A percentile compares a stretch with the other conserved stretches of the same genome.
phyloP scores from a whole-genome alignment of 2,329 filamentous ascomycete genomes.

The Ascochyta rabiei region DNA sequence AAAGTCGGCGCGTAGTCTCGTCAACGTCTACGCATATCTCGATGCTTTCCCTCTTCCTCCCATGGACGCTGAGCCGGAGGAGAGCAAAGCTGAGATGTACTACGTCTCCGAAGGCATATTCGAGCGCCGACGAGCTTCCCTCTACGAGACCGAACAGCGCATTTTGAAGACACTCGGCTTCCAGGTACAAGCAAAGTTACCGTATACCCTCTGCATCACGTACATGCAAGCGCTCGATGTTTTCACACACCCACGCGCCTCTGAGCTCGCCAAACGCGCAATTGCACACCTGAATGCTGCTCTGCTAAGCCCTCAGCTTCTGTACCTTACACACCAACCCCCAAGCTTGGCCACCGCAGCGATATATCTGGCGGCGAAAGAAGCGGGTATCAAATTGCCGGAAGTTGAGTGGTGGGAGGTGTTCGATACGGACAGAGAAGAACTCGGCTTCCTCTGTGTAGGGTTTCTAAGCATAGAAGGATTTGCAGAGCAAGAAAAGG shows the following conservation, averaged over 20 bases:
- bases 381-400: slow-evolving; percentile 77
- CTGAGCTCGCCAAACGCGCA: slow-evolving; percentile 66
- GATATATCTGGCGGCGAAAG: slow-evolving; percentile 85
- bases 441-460: slow-evolving; percentile 90
- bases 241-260: slow-evolving; percentile 52
- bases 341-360: slow-evolving; percentile 83
- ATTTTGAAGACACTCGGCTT: slow-evolving; percentile 80
- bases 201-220: slow-evolving; percentile 84
- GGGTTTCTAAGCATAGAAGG: slow-evolving; percentile 79
- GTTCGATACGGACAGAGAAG: slow-evolving; percentile 93
- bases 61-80: slow-evolving; percentile 55
- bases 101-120: slow-evolving; percentile 78
- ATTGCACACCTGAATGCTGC: slow-evolving; percentile 85
- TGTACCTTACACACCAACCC: slow-evolving; percentile 93
- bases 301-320: slow-evolving; percentile 82
- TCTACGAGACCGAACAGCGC: slow-evolving; percentile 77
- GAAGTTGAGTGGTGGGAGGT: slow-evolving; percentile 96
- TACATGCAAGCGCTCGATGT: slow-evolving; percentile 90
- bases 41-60: slow-evolving; percentile 64
- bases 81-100: slow-evolving; percentile 40
- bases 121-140: slow-evolving; percentile 61
- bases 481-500: slow-evolving; percentile 67
- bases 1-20: slow-evolving; percentile 76
- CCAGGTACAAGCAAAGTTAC: slow-evolving; percentile 82
- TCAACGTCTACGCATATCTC: slow-evolving; percentile 86